A percentile compares a stretch with the other conserved stretches of the same genome.
phyloP scores from a whole-genome alignment of 1,284 basidiomycete genomes.

The Tetrapyrgos nigripes region DNA sequence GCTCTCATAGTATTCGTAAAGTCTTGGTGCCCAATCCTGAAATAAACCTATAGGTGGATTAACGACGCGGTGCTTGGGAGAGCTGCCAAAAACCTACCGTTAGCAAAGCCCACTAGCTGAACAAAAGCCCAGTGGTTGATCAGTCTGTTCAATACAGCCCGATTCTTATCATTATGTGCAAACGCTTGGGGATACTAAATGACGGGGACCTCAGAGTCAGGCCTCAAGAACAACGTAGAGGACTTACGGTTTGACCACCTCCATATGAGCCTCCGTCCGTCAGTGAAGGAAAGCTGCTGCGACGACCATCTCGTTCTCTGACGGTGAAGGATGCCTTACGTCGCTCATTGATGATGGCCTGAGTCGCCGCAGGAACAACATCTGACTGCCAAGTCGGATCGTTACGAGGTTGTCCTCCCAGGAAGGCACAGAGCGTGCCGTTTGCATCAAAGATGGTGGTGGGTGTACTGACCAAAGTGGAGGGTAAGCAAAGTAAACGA shows the following conservation, averaged over 20 bases:
- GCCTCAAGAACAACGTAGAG: no score
- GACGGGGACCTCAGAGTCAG: no score
- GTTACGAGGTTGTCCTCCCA: no score
- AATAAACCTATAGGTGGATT: neutral
- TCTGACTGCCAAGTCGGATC: no score
- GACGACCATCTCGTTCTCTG: neutral
- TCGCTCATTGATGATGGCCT: neutral
- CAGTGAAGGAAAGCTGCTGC: constrained; percentile 4
- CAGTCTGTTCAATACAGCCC: neutral
- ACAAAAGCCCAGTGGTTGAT: neutral
- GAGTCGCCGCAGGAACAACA: no score
- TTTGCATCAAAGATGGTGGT: no score
- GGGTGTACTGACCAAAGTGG: no score
- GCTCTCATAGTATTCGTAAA: neutral
- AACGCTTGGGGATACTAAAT: neutral
- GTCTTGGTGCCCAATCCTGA: neutral
- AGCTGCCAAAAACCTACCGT: constrained; percentile 1
- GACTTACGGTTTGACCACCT: constrained; percentile 7
- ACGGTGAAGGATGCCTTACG: neutral
- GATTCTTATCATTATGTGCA: neutral
- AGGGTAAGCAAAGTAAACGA: no score
- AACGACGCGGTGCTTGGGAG: neutral
- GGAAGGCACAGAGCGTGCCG: no score
- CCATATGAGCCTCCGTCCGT: constrained; percentile 9
- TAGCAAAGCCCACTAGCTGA: constrained; percentile 5